phyloP scores from a whole-genome alignment of 768 basidiomycete genomes.

The Mycena filopes region DNA sequence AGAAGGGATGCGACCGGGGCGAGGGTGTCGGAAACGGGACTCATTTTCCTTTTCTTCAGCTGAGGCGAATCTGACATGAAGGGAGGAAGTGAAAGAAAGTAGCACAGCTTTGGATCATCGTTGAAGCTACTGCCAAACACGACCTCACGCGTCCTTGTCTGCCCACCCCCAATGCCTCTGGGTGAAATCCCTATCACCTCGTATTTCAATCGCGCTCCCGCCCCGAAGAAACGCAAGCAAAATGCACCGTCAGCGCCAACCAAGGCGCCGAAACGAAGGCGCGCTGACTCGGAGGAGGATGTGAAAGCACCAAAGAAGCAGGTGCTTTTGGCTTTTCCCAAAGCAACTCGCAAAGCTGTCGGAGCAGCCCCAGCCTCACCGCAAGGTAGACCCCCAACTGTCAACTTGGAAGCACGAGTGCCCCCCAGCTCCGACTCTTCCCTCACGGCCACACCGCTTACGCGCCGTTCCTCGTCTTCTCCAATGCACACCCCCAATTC shows the following conservation, averaged over 20 bases:
- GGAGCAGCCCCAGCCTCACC: background rate
- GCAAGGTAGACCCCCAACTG: background rate
- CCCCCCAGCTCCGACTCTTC: background rate
- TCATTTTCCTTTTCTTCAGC: slow-evolving; percentile 72
- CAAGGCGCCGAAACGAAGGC: slow-evolving; percentile 20
- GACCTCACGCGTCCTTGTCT: background rate
- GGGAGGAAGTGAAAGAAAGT: background rate
- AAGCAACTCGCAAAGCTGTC: background rate
- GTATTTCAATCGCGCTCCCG: slow-evolving; percentile 30
- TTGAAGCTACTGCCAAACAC: background rate
- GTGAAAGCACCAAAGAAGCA: slow-evolving; percentile 10
- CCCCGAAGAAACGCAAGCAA: slow-evolving; percentile 21
- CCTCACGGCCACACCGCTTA: background rate
- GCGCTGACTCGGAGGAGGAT: slow-evolving; percentile 5
- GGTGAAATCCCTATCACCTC: slow-evolving; percentile 33
- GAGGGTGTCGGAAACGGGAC: slow-evolving; percentile 48
- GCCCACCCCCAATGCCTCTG: slow-evolving; percentile 4
- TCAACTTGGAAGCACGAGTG: background rate
- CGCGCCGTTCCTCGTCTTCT: background rate
- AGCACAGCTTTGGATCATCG: no score
- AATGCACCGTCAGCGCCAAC: slow-evolving; percentile 1
- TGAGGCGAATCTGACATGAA: slow-evolving; percentile 47
- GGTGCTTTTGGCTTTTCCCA: slow-evolving; percentile 11
- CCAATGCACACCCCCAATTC: background rate
- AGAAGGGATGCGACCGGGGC: slow-evolving; percentile 67